Evolutionary conservation across 2,329 filamentous ascomycete species (phyloP).

Genomic region (Colletotrichum agaves): DNA sequence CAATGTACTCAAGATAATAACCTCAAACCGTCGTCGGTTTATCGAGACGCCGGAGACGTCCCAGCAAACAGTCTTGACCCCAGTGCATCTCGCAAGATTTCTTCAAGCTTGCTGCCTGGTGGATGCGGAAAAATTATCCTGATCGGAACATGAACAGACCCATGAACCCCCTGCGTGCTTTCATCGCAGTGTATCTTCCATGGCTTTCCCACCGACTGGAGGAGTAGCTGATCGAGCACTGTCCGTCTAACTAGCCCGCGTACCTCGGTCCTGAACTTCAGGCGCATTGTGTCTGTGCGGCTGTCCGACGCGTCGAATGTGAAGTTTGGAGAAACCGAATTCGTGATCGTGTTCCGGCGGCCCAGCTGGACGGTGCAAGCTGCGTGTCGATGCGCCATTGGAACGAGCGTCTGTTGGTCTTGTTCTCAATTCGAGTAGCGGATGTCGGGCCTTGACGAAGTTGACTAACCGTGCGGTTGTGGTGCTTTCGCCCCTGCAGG

Average conservation of each 20-base stretch:
- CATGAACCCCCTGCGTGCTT: not conserved
- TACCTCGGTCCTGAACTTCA: not conserved
- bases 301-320: not conserved
- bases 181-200: not conserved
- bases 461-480: not conserved
- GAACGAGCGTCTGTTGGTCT: not conserved
- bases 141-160: not conserved
- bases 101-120: not conserved
- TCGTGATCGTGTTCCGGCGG: not conserved
- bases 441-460: not conserved
- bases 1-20: too few species aligned
- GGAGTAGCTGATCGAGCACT: not conserved
- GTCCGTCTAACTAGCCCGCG: not conserved
- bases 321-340: not conserved
- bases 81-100: not conserved
- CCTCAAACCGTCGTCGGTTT: too few species aligned
- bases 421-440: not conserved
- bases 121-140: not conserved
- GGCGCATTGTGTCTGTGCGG: not conserved
- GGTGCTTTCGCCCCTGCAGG: not conserved
- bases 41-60: not conserved
- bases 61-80: not conserved
- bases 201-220: not conserved
- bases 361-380: not conserved
- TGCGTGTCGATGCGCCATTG: not conserved